These are phyloP conservation scores for Dalbergia cochinchinensis DNA, from an alignment of 306 rosid species.

Conservation along the genomic window DNA sequence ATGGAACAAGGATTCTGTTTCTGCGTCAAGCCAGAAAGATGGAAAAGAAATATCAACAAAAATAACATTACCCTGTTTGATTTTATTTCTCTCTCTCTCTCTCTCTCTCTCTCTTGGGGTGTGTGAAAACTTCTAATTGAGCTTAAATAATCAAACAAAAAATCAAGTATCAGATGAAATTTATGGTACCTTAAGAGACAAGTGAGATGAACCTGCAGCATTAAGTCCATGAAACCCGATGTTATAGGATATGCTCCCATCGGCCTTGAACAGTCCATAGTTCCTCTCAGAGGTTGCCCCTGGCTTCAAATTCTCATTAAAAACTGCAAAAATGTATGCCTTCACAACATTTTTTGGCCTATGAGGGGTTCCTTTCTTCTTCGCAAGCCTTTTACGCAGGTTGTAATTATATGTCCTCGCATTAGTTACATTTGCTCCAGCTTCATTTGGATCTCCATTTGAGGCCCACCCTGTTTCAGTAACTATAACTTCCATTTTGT, in stretches of 20 bases:
- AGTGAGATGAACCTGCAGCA: conserved; percentile 68
- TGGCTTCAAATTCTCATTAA: conserved; percentile 75
- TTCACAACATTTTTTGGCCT: conserved; percentile 81
- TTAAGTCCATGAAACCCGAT: conserved; percentile 88
- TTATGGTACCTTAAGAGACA: conserved; percentile 70
- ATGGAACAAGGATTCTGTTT: conserved; percentile 14
- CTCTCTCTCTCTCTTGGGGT: background rate
- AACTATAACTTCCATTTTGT: conserved; percentile 85
- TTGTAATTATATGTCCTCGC: conserved; percentile 92
- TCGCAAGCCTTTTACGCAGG: conserved; percentile 89
- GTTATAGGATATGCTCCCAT: conserved; percentile 88
- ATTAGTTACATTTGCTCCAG: conserved; percentile 74
- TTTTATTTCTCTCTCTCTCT: background rate
- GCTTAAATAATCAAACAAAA: conserved; percentile 26
- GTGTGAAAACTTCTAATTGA: conserved; percentile 12
- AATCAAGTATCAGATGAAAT: conserved; percentile 36
- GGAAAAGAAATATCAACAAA: conserved; percentile 1
- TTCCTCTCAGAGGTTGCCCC: conserved; percentile 88
- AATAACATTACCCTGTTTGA: background rate
- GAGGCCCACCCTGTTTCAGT: conserved; percentile 99
- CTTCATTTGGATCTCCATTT: conserved; percentile 68
- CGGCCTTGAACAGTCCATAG: conserved; percentile 89
- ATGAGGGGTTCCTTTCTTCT: conserved; percentile 92
- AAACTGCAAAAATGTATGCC: conserved; percentile 87
- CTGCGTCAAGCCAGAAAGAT: background rate